Evolutionary conservation across 768 basidiomycete species (phyloP), one percentile per base, ranked within the genome.

Genomic region (Leccinum arenicola): DNA sequence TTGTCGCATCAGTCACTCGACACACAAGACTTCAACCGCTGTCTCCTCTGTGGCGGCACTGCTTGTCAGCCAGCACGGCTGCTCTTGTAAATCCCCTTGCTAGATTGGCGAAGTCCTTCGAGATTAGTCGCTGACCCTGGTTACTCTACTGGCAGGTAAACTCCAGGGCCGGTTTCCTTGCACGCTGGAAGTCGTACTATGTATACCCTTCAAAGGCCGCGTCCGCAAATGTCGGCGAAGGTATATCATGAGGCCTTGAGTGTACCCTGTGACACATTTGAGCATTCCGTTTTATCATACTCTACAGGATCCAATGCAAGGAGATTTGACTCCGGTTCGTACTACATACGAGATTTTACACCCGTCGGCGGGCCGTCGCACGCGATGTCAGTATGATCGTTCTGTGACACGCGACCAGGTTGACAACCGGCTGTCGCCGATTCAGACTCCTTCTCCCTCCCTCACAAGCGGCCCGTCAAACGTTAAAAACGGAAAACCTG

Each of bases 391-490:
- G 43, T 43, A 43, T 19, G n/a, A 12, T 33, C 33, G 40, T 19
- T n/a, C n/a, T 43, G 7, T 27, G 48, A 54, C 50, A 50, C 55
- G 40, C 50, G 35, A 49, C 47, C 45, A 47, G 38, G 43, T 60
- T 59, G 58, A 50, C 56, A 45, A 55, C 65, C 54, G 27, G 33
- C 53, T 29, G 43, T 49, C 19, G 33, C 55, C 54, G 47, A 51
- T 35, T 48, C 21, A 14, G 31, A 52, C 12, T 17, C 31, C 45
- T 48, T 54, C 11, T 4, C 6, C 33, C 40, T 40, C 40, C 43
- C 43, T 43, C 43, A 23, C 47, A 56, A 58, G 56, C 56, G 58
- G 45, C 47, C 47, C 55, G 57, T 49, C 58, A 57, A 59, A 54
- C 11, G 35, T 23, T 50, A 10, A 50, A 29, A 58, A 38, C 40